Evolutionary conservation across 1,284 basidiomycete genomes (phyloP).

Genomic region (Leccinum insigne): DNA sequence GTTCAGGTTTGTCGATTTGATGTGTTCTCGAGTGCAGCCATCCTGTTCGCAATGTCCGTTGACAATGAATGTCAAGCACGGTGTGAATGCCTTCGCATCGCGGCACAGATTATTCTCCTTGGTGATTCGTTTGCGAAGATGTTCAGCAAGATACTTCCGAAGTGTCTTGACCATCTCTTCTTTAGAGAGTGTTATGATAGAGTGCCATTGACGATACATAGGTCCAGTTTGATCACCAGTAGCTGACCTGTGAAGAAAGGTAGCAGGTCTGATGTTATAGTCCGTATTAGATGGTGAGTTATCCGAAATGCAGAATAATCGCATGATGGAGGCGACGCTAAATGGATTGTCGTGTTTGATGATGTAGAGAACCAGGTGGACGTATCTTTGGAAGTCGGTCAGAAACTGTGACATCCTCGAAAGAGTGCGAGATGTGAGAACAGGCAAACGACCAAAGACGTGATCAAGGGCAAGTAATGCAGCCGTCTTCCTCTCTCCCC

Average conservation of each 20-base stretch:
- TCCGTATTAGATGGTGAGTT: conserved; percentile 22
- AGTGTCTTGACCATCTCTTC: conserved; percentile 8
- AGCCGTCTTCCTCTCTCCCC: conserved; percentile 1
- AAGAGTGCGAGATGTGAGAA: conserved; percentile 12
- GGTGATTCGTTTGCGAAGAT: conserved; percentile 34
- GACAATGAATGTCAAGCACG: conserved; percentile 40
- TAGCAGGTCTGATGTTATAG: conserved; percentile 27
- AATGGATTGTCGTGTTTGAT: conserved; percentile 30
- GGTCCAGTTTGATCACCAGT: background rate
- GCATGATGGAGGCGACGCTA: conserved; percentile 24
- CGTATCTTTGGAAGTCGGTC: conserved; percentile 38
- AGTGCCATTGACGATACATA: background rate
- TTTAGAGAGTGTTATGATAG: conserved; percentile 8
- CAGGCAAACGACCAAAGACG: conserved; percentile 19
- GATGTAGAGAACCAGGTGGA: conserved; percentile 33
- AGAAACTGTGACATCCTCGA: conserved; percentile 30
- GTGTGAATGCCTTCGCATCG: conserved; percentile 35
- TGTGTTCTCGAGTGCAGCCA: conserved; percentile 42
- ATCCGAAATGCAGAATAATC: conserved; percentile 40
- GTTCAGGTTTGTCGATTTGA: conserved; percentile 25
- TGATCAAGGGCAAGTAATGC: conserved; percentile 30
- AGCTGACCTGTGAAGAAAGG: conserved; percentile 27
- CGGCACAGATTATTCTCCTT: conserved; percentile 38
- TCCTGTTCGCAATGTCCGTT: conserved; percentile 36
- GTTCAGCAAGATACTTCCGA: conserved; percentile 26